These are phyloP conservation scores for Penicillium malachiteum DNA, from an alignment of 495 filamentous ascomycete species.

Conservation along the genomic window DNA sequence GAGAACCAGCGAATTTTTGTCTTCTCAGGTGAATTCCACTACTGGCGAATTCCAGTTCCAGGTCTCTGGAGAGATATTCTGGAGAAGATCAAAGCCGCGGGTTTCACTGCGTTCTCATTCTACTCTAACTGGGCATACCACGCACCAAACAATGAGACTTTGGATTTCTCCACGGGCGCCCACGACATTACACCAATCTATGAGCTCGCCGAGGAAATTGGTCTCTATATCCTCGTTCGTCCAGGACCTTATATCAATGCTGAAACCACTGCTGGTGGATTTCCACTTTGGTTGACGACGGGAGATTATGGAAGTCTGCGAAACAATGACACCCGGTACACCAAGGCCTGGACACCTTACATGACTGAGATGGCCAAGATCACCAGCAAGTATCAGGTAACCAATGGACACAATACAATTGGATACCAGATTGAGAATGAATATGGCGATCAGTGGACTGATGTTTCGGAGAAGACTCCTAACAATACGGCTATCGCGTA, in stretches of 20 bases:
- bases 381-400: conserved; percentile 52
- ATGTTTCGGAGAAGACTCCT: conserved; percentile 34
- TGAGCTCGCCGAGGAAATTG: conserved; percentile 53
- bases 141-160: conserved; percentile 45
- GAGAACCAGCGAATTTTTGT: conserved; percentile 57
- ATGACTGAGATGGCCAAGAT: conserved; percentile 48
- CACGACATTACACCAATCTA: conserved; percentile 54
- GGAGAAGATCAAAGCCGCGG: conserved; percentile 63
- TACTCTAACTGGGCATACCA: conserved; percentile 61
- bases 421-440: conserved; percentile 64
- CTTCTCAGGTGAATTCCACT: conserved; percentile 62
- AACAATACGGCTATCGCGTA: conserved; percentile 51
- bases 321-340: conserved; percentile 57
- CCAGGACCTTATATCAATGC: conserved; percentile 47
- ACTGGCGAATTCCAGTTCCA: conserved; percentile 59
- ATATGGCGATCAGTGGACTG: conserved; percentile 56
- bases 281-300: conserved; percentile 60
- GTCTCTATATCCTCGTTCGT: conserved; percentile 38
- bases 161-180: conserved; percentile 58
- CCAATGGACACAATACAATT: conserved; percentile 55
- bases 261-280: conserved; percentile 57
- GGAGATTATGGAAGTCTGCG: conserved; percentile 59
- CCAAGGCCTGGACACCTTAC: conserved; percentile 51
- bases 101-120: conserved; percentile 54
- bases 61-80: conserved; percentile 59